Conservation (phyloP, 768 basidiomycete genomes). For the Harrya chromipes region DNA sequence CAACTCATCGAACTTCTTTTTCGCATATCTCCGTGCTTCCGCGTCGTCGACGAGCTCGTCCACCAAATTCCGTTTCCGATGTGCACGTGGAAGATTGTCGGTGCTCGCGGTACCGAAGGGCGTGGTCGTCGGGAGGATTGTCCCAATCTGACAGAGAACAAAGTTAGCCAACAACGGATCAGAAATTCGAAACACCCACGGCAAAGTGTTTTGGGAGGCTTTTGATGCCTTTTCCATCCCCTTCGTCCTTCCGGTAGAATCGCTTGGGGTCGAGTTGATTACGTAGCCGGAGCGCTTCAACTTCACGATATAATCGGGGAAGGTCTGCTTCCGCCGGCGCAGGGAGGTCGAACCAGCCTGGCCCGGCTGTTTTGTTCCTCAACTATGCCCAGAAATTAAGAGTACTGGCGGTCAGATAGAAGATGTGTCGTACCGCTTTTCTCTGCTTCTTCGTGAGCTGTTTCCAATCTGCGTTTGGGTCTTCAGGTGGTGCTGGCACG, state of each 20-base stretch:
- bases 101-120: constrained; percentile 69
- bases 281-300: constrained; percentile 80
- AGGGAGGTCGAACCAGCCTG: constrained; percentile 86
- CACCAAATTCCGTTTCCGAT: constrained; percentile 78
- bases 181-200: constrained; percentile 43
- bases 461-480: constrained; percentile 61
- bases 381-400: constrained; percentile 39
- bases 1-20: constrained; percentile 83
- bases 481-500: constrained; percentile 58
- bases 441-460: constrained; percentile 68
- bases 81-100: constrained; percentile 68
- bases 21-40: constrained; percentile 83
- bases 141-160: constrained; percentile 60
- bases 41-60: constrained; percentile 90
- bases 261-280: constrained; percentile 91
- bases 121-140: constrained; percentile 62
- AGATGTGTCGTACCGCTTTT: constrained; percentile 54
- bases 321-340: constrained; percentile 78
- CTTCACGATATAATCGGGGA: constrained; percentile 77
- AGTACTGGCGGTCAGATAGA: neutral
- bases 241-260: constrained; percentile 85
- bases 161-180: constrained; percentile 3
- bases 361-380: constrained; percentile 69
- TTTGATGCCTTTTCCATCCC: constrained; percentile 81
- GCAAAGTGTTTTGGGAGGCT: constrained; percentile 87